phyloP scores from a whole-genome alignment of 2,329 filamentous ascomycete genomes.

The Colletotrichum tabaci region DNA sequence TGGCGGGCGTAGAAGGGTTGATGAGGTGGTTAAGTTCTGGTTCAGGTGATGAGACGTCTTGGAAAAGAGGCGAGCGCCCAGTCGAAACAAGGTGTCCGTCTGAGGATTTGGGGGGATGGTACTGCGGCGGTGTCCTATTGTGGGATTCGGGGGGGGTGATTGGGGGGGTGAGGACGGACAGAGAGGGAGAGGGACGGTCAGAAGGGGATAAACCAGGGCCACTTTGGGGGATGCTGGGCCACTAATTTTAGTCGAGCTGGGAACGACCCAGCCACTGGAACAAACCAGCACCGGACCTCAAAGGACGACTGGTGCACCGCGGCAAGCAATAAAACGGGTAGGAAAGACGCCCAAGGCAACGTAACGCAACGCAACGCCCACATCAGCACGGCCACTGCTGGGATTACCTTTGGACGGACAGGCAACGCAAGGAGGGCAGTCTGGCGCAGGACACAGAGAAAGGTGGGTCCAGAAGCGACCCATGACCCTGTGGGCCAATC shows the following conservation, averaged over 20 bases:
- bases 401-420: not conserved
- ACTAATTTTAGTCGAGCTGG: slow-evolving; percentile 41
- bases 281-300: slow-evolving; percentile 23
- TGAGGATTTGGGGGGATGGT: slow-evolving; percentile 40
- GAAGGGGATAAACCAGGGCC: slow-evolving; percentile 23
- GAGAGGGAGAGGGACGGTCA: not conserved
- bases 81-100: slow-evolving; percentile 42
- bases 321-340: not conserved
- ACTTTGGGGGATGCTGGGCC: slow-evolving; percentile 31
- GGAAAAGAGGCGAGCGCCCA: slow-evolving; percentile 41
- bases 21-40: slow-evolving; percentile 43
- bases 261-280: slow-evolving; percentile 42
- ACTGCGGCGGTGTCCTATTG: slow-evolving; percentile 27
- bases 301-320: slow-evolving; percentile 4
- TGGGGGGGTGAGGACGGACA: not conserved
- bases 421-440: slow-evolving; percentile 5
- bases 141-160: slow-evolving; percentile 4
- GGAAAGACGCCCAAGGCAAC: not conserved
- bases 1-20: slow-evolving; percentile 38
- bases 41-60: slow-evolving; percentile 43
- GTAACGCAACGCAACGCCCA: not conserved
- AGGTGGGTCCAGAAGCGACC: slow-evolving; percentile 5
- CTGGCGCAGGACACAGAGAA: not conserved
- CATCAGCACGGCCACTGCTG: slow-evolving; percentile 21
- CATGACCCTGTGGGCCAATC: slow-evolving; percentile 25